Evolutionary conservation across 169 alveolate species (phyloP), one percentile per base, ranked within the genome.

Genomic region (Eimeria acervulina): DNA sequence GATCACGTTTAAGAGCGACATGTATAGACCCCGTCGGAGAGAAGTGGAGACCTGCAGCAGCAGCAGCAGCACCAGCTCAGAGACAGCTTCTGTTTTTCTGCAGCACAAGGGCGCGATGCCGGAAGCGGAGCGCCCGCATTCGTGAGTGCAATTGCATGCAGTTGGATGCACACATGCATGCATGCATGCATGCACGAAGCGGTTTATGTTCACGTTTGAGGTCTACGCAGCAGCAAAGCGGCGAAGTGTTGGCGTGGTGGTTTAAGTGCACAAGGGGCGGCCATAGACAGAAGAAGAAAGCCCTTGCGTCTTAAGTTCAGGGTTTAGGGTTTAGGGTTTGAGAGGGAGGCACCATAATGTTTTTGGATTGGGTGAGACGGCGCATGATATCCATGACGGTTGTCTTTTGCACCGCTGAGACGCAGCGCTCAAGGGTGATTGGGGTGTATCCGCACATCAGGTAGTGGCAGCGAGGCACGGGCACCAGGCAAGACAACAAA

Each of bases 381-480:
- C 99, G 97, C 99, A 99, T 99, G 23, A 99, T 99, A 97, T 99
- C 99, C 72, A 99, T 96, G 0, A 99, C 99, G 17, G 99, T 99
- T 2, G 99, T 99, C 96, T 99, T 99, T 55, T 92, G 96, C 15
- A 96, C 95, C 19, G 97, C 85, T 5, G 97, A 96, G 13, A 94
- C 76, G 87, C 95, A 94, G 10, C 96, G 74, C 66, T 97, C 97
- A 95, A 95, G 97, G 83, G 96, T 90, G 61, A 99, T 97, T 21
- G 99, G 99, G 55, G 99, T 99, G 95, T 99, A 99, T 28, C 99
- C 99, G 51, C 99, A 99, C 99, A 99, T 99, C 76, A 99, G 97
- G 97, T 99, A 99, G 96, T 99, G 99, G 96, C 99, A 99, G 96
- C 98, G 97, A 15, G 99, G 99, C 19, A 99, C 99, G 12, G 99